Percentiles rank a stretch among this genome's conserved stretches.
These are phyloP conservation scores for Rosellinia necatrix DNA, from an alignment of 2,329 filamentous ascomycete species.

Conservation along the genomic window DNA sequence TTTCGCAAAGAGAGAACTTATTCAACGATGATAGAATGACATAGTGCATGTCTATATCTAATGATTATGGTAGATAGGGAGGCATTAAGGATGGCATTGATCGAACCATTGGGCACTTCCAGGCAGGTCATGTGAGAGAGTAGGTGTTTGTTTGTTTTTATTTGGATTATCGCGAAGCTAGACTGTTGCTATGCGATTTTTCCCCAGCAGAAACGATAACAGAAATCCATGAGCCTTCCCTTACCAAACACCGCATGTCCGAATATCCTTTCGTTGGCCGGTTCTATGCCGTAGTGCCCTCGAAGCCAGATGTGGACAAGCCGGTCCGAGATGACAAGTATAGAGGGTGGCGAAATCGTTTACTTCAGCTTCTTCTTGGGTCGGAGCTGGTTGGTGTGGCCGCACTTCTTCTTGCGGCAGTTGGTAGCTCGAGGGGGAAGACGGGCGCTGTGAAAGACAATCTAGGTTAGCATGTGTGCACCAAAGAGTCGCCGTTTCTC, in stretches of 20 bases:
- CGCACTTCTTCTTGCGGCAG: conserved; percentile 99
- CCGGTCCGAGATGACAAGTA: conserved; percentile 1
- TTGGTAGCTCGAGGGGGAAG: conserved; percentile 75
- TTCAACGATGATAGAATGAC: background rate
- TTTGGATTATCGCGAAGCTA: conserved; percentile 23
- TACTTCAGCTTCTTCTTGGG: conserved; percentile 91
- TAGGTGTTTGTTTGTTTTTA: conserved; percentile 23
- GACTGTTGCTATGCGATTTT: conserved; percentile 20
- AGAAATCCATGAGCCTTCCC: conserved; percentile 24
- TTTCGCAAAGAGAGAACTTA: background rate
- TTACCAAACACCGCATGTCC: conserved; percentile 27
- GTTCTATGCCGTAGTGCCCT: conserved; percentile 10
- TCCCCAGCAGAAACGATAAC: conserved; percentile 17
- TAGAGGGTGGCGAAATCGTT: conserved; percentile 23
- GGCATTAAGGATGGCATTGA: background rate
- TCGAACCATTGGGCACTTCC: background rate
- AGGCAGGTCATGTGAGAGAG: background rate
- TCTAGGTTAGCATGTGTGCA: conserved; percentile 6
- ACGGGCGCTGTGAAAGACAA: conserved; percentile 21
- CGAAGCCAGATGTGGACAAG: conserved; percentile 11
- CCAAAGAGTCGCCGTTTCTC: too few species aligned
- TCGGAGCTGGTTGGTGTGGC: conserved; percentile 99
- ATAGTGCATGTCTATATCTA: background rate
- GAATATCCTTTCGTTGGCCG: conserved; percentile 15
- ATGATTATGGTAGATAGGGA: too few species aligned